These are phyloP conservation scores for Boechera stricta DNA, from an alignment of 345 rosid genomes.

Conservation along the genomic window DNA sequence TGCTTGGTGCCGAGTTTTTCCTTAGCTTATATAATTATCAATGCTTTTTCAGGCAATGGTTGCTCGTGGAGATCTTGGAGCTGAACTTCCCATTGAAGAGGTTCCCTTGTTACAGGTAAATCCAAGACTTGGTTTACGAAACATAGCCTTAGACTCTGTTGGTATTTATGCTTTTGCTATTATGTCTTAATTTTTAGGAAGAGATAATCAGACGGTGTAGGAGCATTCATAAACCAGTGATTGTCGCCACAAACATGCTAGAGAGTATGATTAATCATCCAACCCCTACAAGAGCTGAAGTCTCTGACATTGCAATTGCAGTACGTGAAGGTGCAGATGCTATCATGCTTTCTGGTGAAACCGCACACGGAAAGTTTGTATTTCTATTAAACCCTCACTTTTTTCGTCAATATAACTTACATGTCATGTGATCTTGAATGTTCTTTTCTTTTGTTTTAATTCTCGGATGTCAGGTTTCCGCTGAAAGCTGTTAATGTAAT, in stretches of 20 bases:
- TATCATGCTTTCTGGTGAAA: constrained; percentile 98
- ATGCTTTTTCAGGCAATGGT: constrained; percentile 78
- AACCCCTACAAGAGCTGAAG: constrained; percentile 99
- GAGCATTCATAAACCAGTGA: constrained; percentile 86
- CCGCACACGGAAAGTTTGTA: constrained; percentile 96
- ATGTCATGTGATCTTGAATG: constrained; percentile 15
- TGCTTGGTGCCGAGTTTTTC: constrained; percentile 6
- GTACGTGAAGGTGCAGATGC: constrained; percentile 98
- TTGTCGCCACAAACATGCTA: constrained; percentile 96
- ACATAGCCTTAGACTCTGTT: constrained; percentile 5
- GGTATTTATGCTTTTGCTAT: constrained; percentile 5
- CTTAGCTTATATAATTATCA: background rate
- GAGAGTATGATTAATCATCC: constrained; percentile 99
- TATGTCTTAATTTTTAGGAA: constrained; percentile 56
- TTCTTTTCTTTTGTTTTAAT: background rate
- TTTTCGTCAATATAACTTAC: constrained; percentile 1
- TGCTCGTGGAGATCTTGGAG: constrained; percentile 99
- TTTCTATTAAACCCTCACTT: background rate
- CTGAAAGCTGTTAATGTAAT: constrained; percentile 92
- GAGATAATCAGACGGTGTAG: constrained; percentile 92
- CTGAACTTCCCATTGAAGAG: constrained; percentile 98
- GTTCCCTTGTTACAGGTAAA: constrained; percentile 93
- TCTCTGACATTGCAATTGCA: constrained; percentile 94
- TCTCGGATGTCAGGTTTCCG: constrained; percentile 62
- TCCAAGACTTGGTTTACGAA: background rate